Evolutionary conservation across 2,329 filamentous ascomycete genomes (phyloP), one percentile per base, ranked within the genome.

Genomic region (Neofusicoccum ribis): DNA sequence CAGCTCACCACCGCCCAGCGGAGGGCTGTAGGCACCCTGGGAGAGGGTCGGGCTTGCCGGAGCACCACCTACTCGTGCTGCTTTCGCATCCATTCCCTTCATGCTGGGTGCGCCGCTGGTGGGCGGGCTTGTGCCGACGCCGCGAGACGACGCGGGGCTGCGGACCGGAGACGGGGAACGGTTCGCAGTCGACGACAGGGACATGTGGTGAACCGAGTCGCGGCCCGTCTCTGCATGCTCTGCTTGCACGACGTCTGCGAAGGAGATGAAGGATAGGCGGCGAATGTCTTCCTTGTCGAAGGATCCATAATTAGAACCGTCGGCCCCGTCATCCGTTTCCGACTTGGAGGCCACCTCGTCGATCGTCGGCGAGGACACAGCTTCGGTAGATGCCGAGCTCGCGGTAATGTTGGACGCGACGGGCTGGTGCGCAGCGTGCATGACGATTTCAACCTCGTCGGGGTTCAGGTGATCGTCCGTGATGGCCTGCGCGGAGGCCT

Each of bases 261-360:
- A 98, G 7, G 93, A 97, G 74, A 98, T 96, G 80, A 98, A 98
- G 76, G 91, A 95, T 68, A 98, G 80, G 23, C 94, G 88, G 51
- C 92, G 89, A 17, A 96, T 86, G 72, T 97, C 93, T 52, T 87
- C 84, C 44, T 85, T 86, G 72, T 97, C 93, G 67, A 94, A 81
- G 51, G 89, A 88, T 37, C 89, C 91, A 76, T 94, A 94, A 74
- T 88, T 92, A 65, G 89, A 91, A 31, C 83, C 83, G 69, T 94
- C 91, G 47, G 88, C 82, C n/a, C 70, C 60, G 31, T 65, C 62
- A 23, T 77, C 74, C n/a, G 69, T 65, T 27, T 71, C 66, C 27
- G 74, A 73, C 17, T 69, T 49, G 20, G 62, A 34, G 68, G 68
- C 6, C 69, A 66, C 66, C 34, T 78, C 75, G 12, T 77, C 73